Evolutionary conservation across 2,329 filamentous ascomycete species (phyloP), one percentile per base, ranked within the genome.

Genomic region (Eutypella sp.): DNA sequence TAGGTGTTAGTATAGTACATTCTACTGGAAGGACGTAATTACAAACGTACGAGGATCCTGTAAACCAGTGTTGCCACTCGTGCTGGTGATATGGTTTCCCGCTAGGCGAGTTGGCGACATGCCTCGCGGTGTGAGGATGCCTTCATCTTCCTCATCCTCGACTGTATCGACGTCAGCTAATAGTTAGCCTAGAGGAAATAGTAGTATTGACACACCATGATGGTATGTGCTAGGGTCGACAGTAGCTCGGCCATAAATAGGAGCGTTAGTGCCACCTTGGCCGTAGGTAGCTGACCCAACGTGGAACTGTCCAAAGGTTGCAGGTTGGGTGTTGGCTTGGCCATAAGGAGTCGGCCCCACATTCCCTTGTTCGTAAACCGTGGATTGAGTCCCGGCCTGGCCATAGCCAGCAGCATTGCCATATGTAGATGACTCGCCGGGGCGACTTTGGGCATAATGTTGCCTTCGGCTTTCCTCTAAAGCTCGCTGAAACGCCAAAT

Each of bases 221-320:
- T 48, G 51, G 25, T 60, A 60, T 34, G 55, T 51, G 43, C 46
- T 54, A 24, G 57, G 48, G 29, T 57, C 51, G 34, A 58, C 41
- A 19, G 51, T 24, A 36, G 31, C 45, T 23, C 19, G 52, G 16
- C 47, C 52, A 9, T 33, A 56, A 33, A 48, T n/a, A n/a, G n/a
- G n/a, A n/a, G n/a, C n/a, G n/a, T n/a, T n/a, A n/a, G n/a, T n/a
- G n/a, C n/a, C n/a, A n/a, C n/a, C n/a, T n/a, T n/a, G n/a, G n/a
- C n/a, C n/a, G n/a, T n/a, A n/a, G n/a, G n/a, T n/a, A n/a, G n/a
- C n/a, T n/a, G n/a, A n/a, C n/a, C n/a, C n/a, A n/a, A n/a, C n/a
- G n/a, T n/a, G n/a, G n/a, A n/a, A n/a, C n/a, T n/a, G n/a, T n/a
- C n/a, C n/a, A n/a, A n/a, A n/a, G n/a, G n/a, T n/a, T n/a, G n/a